These are phyloP conservation scores for Marasmius oreades DNA, from an alignment of 1,284 basidiomycete genomes.

Conservation along the genomic window DNA sequence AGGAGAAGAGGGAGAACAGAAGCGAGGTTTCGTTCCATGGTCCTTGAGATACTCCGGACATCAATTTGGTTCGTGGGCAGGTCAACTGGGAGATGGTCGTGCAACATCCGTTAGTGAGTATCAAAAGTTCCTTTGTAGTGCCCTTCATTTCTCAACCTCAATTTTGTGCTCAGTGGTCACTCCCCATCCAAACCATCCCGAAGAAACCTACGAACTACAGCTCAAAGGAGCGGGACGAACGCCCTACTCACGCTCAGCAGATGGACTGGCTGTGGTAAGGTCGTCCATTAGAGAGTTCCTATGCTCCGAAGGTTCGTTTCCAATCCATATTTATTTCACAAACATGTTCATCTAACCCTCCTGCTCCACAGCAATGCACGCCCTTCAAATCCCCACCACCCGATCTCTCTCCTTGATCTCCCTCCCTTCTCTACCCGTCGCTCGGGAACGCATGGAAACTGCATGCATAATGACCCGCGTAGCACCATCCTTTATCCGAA, in stretches of 20 bases:
- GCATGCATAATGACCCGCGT: constrained; percentile 83
- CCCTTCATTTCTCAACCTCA: constrained; percentile 8
- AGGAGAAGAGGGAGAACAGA: constrained; percentile 26
- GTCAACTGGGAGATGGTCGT: constrained; percentile 95
- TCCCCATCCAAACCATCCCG: constrained; percentile 56
- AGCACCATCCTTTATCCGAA: constrained; percentile 88
- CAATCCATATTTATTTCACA: not conserved
- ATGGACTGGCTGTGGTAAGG: constrained; percentile 90
- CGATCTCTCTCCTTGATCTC: constrained; percentile 82
- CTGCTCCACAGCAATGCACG: constrained; percentile 71
- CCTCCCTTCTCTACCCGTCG: constrained; percentile 73
- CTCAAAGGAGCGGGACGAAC: constrained; percentile 94
- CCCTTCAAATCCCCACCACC: constrained; percentile 85
- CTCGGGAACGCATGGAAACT: constrained; percentile 76
- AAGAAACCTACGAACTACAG: constrained; percentile 78
- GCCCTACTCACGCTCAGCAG: constrained; percentile 88
- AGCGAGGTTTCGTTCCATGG: constrained; percentile 77
- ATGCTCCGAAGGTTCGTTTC: constrained; percentile 70
- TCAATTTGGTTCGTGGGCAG: constrained; percentile 93
- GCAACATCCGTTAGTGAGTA: constrained; percentile 81
- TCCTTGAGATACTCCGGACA: constrained; percentile 86
- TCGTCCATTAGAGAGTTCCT: constrained; percentile 93
- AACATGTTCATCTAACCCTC: not conserved
- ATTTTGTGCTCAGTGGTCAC: constrained; percentile 60
- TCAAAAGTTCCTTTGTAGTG: not conserved